These are phyloP conservation scores for Alternaria longipes DNA, from an alignment of 2,329 filamentous ascomycete genomes.

Conservation along the genomic window DNA sequence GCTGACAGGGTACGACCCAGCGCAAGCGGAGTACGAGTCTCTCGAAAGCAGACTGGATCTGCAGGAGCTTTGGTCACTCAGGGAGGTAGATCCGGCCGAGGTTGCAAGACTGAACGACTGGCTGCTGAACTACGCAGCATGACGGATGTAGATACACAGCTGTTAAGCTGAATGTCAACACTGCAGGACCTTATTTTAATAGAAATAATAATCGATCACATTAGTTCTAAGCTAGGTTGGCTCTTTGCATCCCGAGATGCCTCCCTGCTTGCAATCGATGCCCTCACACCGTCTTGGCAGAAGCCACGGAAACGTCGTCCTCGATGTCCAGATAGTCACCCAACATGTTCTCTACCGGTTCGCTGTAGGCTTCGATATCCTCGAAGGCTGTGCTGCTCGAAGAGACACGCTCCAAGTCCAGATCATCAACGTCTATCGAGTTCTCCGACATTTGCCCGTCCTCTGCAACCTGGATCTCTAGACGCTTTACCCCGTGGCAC, in stretches of 20 bases:
- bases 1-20: background rate
- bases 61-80: constrained; percentile 4
- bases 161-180: background rate
- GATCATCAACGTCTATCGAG: constrained; percentile 1
- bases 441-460: background rate
- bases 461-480: constrained; percentile 6
- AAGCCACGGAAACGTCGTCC: background rate
- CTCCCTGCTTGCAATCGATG: background rate
- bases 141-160: background rate
- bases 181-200: background rate
- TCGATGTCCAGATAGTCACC: background rate
- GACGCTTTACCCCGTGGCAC: background rate
- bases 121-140: background rate
- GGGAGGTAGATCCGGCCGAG: background rate
- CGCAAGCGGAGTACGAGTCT: background rate
- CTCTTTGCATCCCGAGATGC: background rate
- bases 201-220: background rate
- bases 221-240: background rate
- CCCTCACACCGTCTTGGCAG: background rate
- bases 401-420: background rate
- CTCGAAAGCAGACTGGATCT: background rate
- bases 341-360: background rate
- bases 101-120: background rate
- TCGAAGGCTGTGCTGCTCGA: constrained; percentile 11
- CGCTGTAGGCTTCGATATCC: constrained; percentile 11